Percentiles rank a stretch among this genome's conserved stretches.
These are phyloP conservation scores for Hyaloscypha hepaticicola DNA, from an alignment of 495 filamentous ascomycete species.

Conservation along the genomic window DNA sequence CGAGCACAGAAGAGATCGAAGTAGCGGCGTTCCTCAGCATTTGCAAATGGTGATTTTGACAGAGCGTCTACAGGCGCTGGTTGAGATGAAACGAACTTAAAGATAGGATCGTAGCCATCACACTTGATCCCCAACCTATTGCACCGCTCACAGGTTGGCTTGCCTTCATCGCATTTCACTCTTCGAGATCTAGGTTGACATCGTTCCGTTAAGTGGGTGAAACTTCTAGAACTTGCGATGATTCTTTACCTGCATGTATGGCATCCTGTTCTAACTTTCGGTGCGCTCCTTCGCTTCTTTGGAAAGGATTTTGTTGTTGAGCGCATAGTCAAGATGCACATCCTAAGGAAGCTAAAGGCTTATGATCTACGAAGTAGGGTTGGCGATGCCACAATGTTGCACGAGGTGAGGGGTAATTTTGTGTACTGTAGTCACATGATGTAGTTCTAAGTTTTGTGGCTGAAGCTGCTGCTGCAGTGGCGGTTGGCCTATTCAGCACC, in stretches of 20 bases:
- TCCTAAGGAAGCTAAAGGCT: too few relatives aligned
- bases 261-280: conserved; percentile 16
- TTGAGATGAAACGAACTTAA: neutral
- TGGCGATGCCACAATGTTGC: too few relatives aligned
- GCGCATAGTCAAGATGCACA: conserved; percentile 4
- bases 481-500: too few relatives aligned
- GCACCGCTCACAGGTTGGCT: conserved; percentile 52
- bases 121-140: conserved; percentile 49
- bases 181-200: conserved; percentile 30
- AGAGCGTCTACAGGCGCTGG: neutral
- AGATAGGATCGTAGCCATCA: conserved; percentile 43
- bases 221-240: conserved; percentile 4
- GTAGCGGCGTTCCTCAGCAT: conserved; percentile 47
- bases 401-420: too few relatives aligned
- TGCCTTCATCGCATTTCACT: conserved; percentile 58
- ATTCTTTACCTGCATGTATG: conserved; percentile 16
- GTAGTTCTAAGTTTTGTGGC: too few relatives aligned
- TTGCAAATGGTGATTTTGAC: conserved; percentile 16
- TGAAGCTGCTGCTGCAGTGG: too few relatives aligned
- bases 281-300: conserved; percentile 9
- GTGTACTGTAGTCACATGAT: too few relatives aligned
- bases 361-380: too few relatives aligned
- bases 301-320: neutral
- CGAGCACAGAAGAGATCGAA: conserved; percentile 58
- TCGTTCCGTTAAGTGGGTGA: neutral